These are phyloP conservation scores for Aspergillus sp. DNA, from an alignment of 2,329 filamentous ascomycete species.

Conservation along the genomic window DNA sequence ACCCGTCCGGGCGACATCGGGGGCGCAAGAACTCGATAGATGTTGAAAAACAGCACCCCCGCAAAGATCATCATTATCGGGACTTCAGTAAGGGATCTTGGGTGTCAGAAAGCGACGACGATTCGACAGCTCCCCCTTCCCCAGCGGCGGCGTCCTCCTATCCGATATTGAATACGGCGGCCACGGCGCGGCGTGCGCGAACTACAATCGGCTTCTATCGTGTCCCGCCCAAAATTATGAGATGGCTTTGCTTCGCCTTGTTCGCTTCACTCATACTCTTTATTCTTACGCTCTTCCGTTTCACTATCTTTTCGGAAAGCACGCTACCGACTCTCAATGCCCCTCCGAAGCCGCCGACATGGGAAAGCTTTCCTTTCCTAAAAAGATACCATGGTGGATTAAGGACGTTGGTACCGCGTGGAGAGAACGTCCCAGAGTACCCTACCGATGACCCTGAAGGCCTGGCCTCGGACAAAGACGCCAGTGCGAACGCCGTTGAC, in stretches of 20 bases:
- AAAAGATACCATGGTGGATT: constrained; percentile 89
- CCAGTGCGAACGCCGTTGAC: constrained; percentile 28
- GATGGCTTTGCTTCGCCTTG: constrained; percentile 74
- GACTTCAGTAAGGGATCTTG: constrained; percentile 25
- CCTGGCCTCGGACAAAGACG: constrained; percentile 45
- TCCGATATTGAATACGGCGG: constrained; percentile 38
- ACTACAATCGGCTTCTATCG: constrained; percentile 52
- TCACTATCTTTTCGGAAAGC: constrained; percentile 56
- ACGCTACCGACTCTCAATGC: constrained; percentile 46
- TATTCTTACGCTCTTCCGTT: constrained; percentile 71
- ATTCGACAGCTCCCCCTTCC: constrained; percentile 43
- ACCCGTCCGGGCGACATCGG: constrained; percentile 22
- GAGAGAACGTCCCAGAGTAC: constrained; percentile 76
- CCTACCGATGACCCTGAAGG: constrained; percentile 64
- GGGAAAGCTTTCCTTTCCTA: constrained; percentile 84
- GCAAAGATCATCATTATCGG: constrained; percentile 22
- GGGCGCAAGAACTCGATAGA: constrained; percentile 26
- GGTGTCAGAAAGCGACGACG: constrained; percentile 29
- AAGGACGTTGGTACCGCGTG: constrained; percentile 63
- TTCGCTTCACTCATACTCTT: constrained; percentile 71
- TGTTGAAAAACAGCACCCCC: constrained; percentile 33
- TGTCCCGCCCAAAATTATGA: constrained; percentile 69
- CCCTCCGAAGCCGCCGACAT: constrained; percentile 64
- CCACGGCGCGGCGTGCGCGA: constrained; percentile 36
- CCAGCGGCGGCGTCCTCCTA: constrained; percentile 54